phyloP scores from a whole-genome alignment of 345 rosid species.

The Eutrema yunnanense region DNA sequence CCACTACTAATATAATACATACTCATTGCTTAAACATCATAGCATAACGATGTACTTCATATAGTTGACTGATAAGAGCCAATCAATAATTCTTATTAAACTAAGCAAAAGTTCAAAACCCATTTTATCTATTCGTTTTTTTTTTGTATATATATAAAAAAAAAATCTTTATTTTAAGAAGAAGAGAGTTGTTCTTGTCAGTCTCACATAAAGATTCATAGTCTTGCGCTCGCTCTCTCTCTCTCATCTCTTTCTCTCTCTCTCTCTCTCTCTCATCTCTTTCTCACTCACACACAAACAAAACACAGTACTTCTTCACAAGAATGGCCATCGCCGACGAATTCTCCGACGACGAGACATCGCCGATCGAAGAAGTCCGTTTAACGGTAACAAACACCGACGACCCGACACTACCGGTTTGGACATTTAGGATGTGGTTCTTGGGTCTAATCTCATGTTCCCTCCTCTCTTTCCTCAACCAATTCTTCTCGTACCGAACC shows the following conservation, averaged over 20 bases:
- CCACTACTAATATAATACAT: background rate
- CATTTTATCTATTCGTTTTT: too few relatives aligned
- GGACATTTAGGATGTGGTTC: constrained; percentile 93
- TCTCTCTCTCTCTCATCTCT: background rate
- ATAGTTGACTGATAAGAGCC: constrained; percentile 11
- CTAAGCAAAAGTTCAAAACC: background rate
- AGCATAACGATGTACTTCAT: background rate
- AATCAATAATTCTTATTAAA: background rate
- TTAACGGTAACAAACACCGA: constrained; percentile 72
- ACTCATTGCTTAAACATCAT: background rate
- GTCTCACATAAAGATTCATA: constrained; percentile 18
- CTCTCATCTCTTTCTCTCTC: constrained; percentile 2
- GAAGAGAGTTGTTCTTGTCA: constrained; percentile 1
- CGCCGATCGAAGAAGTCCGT: constrained; percentile 76
- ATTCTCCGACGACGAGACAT: constrained; percentile 44
- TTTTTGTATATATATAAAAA: background rate
- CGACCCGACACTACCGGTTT: constrained; percentile 68
- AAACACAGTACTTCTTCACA: background rate
- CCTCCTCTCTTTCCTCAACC: constrained; percentile 75
- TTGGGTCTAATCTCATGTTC: constrained; percentile 62
- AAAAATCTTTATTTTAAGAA: background rate
- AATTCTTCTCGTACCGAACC: constrained; percentile 73
- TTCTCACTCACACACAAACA: background rate
- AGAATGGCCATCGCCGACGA: constrained; percentile 18
- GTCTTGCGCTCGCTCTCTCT: too few relatives aligned